A percentile compares a stretch with the other conserved stretches of the same genome.
phyloP scores from a whole-genome alignment of 345 rosid genomes.

The Citrus maxima region DNA sequence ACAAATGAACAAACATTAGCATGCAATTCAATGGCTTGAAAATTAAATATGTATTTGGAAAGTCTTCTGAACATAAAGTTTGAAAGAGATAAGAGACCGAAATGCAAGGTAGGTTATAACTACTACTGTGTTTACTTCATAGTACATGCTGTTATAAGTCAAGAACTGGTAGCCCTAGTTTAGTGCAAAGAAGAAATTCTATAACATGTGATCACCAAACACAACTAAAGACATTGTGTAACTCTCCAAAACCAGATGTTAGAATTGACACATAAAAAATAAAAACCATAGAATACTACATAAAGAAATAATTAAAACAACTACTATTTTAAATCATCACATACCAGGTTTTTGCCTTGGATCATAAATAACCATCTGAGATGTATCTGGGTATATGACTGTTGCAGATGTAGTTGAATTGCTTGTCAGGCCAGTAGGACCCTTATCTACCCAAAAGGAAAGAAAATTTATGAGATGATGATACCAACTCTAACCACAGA shows the following conservation, averaged over 20 bases:
- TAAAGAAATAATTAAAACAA: background rate
- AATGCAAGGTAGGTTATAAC: background rate
- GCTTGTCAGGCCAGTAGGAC: slow-evolving; percentile 32
- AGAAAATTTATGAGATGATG: slow-evolving; percentile 6
- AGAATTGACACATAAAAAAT: background rate
- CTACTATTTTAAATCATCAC: background rate
- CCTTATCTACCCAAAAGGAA: slow-evolving; percentile 29
- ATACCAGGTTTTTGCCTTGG: slow-evolving; percentile 73
- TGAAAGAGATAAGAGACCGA: background rate
- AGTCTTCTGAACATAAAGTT: background rate
- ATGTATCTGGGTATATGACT: slow-evolving; percentile 61
- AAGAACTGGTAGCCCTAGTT: background rate
- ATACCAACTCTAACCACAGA: background rate
- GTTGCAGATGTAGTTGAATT: slow-evolving; percentile 43
- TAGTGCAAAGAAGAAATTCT: background rate
- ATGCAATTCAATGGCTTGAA: background rate
- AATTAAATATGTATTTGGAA: background rate
- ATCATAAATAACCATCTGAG: slow-evolving; percentile 69
- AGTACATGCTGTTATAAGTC: background rate
- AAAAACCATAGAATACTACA: background rate
- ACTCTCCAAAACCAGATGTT: background rate
- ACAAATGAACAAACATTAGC: background rate
- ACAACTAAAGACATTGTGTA: background rate
- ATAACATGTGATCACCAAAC: no score
- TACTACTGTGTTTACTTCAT: background rate